A percentile compares a stretch with the other conserved stretches of the same genome.
phyloP scores from a whole-genome alignment of 768 basidiomycete species.

The Kwoniella pini region DNA sequence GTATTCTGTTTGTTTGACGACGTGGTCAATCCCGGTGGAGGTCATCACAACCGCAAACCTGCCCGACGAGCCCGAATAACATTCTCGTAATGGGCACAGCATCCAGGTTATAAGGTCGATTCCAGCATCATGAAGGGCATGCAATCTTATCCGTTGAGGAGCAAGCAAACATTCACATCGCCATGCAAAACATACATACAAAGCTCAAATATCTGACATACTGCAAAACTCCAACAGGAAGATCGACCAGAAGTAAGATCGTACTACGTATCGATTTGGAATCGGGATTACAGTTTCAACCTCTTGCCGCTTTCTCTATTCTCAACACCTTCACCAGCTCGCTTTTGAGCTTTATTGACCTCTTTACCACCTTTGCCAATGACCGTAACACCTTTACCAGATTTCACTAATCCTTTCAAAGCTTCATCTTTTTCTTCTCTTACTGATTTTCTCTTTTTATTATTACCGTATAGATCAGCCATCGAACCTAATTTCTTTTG shows the following conservation, averaged over 20 bases:
- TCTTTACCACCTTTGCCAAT: constrained; percentile 50
- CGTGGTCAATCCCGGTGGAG: constrained; percentile 23
- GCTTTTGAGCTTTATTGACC: constrained; percentile 29
- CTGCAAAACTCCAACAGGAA: not conserved
- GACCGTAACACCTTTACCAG: constrained; percentile 57
- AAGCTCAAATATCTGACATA: no score
- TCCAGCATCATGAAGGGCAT: no score
- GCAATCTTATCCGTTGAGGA: no score
- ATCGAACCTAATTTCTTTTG: constrained; percentile 71
- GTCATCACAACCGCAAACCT: constrained; percentile 5
- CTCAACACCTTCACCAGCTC: constrained; percentile 11
- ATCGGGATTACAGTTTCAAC: constrained; percentile 35
- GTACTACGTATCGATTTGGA: not conserved
- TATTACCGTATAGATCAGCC: constrained; percentile 62
- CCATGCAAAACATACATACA: constrained; percentile 25
- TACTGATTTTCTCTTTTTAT: constrained; percentile 52
- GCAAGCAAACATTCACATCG: not conserved
- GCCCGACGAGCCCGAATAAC: no score
- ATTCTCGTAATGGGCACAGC: no score
- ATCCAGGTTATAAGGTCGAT: no score
- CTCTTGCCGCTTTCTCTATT: constrained; percentile 39
- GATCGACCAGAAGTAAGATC: not conserved
- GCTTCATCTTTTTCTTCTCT: constrained; percentile 86
- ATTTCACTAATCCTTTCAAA: constrained; percentile 77
- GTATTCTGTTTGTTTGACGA: constrained; percentile 2